These are phyloP conservation scores for Berkeleyomyces rouxiae DNA, from an alignment of 2,329 filamentous ascomycete genomes.

Conservation along the genomic window DNA sequence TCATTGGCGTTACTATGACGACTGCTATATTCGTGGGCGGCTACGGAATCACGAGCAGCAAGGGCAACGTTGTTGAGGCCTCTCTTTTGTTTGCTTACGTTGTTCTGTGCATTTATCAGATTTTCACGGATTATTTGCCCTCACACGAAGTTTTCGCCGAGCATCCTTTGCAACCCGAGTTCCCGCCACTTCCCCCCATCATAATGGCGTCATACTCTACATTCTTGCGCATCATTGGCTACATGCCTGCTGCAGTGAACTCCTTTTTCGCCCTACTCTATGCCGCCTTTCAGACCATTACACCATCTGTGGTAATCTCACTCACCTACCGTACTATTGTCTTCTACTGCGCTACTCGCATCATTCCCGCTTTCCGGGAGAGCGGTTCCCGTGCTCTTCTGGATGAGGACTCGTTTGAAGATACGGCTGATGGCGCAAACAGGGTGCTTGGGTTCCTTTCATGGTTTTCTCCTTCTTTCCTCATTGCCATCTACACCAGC, in stretches of 20 bases:
- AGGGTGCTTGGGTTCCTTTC: slow-evolving; percentile 68
- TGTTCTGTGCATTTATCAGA: slow-evolving; percentile 97
- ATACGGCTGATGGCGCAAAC: slow-evolving; percentile 58
- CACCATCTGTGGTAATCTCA: slow-evolving; percentile 88
- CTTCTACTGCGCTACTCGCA: slow-evolving; percentile 86
- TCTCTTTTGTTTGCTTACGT: slow-evolving; percentile 92
- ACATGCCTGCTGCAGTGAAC: slow-evolving; percentile 67
- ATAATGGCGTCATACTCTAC: slow-evolving; percentile 98
- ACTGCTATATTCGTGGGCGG: slow-evolving; percentile 83
- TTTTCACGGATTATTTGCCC: slow-evolving; percentile 94
- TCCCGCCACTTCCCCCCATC: slow-evolving; percentile 88
- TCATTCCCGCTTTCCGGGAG: slow-evolving; percentile 85
- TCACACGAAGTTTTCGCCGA: slow-evolving; percentile 39
- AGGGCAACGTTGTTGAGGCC: slow-evolving; percentile 88
- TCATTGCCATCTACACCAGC: slow-evolving; percentile 94
- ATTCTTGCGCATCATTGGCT: slow-evolving; percentile 65
- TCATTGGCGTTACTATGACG: slow-evolving; percentile 85
- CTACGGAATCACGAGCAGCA: slow-evolving; percentile 84
- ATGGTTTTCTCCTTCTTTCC: slow-evolving; percentile 87
- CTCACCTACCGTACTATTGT: slow-evolving; percentile 87
- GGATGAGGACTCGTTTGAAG: slow-evolving; percentile 71
- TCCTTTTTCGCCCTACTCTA: slow-evolving; percentile 74
- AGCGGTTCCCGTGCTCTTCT: slow-evolving; percentile 68
- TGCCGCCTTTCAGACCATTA: slow-evolving; percentile 87
- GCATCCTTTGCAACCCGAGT: slow-evolving; percentile 53